A percentile compares a stretch with the other conserved stretches of the same genome.
phyloP scores from a whole-genome alignment of 2,329 filamentous ascomycete species.

The Paracorniculantispora psalliotae region DNA sequence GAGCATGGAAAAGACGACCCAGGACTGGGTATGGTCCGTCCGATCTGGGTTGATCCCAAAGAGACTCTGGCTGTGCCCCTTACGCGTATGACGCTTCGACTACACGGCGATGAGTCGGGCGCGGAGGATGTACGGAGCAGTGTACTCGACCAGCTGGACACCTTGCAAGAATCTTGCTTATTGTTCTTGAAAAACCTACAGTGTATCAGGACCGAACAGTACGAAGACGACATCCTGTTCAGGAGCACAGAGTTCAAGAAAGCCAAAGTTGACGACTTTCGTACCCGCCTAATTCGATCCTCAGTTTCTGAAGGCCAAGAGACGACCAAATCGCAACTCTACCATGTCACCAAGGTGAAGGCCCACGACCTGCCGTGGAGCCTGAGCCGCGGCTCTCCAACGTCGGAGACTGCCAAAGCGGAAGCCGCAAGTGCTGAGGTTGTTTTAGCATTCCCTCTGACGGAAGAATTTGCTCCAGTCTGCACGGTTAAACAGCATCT shows the following conservation, averaged over 20 bases:
- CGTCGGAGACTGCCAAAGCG: constrained; percentile 18
- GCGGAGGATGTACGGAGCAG: constrained; percentile 16
- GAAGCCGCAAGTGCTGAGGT: constrained; percentile 30
- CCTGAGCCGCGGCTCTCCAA: constrained; percentile 28
- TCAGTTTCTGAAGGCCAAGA: background rate
- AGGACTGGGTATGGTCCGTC: background rate
- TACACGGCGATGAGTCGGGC: background rate
- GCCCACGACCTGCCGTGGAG: constrained; percentile 27
- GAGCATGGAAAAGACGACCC: constrained; percentile 16
- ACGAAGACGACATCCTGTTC: constrained; percentile 16
- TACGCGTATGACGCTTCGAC: background rate
- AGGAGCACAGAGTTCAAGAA: background rate
- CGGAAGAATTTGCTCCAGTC: constrained; percentile 26
- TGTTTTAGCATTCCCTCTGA: constrained; percentile 42
- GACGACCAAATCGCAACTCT: background rate
- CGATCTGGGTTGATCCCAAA: background rate
- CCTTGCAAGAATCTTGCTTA: constrained; percentile 34
- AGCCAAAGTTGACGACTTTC: background rate
- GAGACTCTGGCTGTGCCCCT: background rate
- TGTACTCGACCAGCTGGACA: constrained; percentile 30
- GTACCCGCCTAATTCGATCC: background rate
- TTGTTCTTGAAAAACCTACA: constrained; percentile 39
- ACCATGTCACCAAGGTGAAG: constrained; percentile 26
- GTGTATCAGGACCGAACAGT: constrained; percentile 27
- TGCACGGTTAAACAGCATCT: constrained; percentile 33